These are phyloP conservation scores for Eimeria acervulina DNA, from an alignment of 169 alveolate species.

Conservation along the genomic window DNA sequence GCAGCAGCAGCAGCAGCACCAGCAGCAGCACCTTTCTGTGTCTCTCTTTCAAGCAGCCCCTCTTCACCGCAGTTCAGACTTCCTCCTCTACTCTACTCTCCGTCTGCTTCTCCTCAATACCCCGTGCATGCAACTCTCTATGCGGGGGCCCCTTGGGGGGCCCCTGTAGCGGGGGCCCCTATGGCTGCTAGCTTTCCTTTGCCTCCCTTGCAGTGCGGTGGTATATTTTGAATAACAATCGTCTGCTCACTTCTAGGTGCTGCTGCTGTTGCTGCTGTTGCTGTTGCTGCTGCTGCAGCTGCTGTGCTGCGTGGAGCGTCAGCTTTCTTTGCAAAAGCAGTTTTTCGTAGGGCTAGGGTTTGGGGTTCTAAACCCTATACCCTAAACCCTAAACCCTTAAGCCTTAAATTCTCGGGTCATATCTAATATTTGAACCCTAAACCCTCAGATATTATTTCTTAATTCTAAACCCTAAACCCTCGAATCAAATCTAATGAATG, in stretches of 20 bases:
- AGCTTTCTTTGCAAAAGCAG: not conserved
- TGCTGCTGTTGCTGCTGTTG: not conserved
- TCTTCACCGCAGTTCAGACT: not conserved
- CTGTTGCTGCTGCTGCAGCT: not conserved
- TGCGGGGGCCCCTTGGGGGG: too few relatives aligned
- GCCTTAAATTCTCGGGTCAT: too few relatives aligned
- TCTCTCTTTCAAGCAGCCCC: not conserved
- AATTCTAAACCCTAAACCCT: too few relatives aligned
- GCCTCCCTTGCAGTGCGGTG: slow-evolving; percentile 17
- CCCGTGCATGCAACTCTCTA: not conserved
- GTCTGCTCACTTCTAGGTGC: not conserved
- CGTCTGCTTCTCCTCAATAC: not conserved
- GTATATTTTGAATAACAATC: not conserved
- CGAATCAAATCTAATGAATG: too few relatives aligned
- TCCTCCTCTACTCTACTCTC: not conserved
- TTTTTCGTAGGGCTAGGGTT: not conserved
- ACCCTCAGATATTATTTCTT: too few relatives aligned
- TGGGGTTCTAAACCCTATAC: too few relatives aligned
- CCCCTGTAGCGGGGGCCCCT: slow-evolving; percentile 3
- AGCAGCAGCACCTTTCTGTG: not conserved
- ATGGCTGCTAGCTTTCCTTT: slow-evolving; percentile 35
- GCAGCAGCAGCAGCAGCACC: not conserved
- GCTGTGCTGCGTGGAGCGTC: not conserved
- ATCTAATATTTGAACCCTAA: too few relatives aligned
- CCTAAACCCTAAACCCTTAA: too few relatives aligned